A percentile compares a stretch with the other conserved stretches of the same genome.
phyloP scores from a whole-genome alignment of 1,139 yeast genomes.

The Spencermartinsiella ligniputridi region DNA sequence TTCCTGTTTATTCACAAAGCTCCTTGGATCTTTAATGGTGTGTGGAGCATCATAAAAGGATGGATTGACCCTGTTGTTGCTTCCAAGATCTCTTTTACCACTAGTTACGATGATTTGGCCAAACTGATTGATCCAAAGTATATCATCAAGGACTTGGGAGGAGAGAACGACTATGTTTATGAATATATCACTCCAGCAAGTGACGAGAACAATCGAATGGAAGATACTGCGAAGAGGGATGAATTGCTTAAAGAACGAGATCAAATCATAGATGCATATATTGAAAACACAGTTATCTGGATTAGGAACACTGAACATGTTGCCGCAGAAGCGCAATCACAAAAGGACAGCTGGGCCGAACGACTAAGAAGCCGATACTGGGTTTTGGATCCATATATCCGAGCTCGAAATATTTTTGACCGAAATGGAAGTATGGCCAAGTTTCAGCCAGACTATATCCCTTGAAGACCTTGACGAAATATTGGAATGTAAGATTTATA shows the following conservation, averaged over 20 bases:
- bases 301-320: slow-evolving; percentile 45
- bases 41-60: slow-evolving; percentile 77
- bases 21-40: slow-evolving; percentile 84
- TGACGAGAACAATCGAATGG: slow-evolving; percentile 42
- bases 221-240: slow-evolving; percentile 43
- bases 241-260: slow-evolving; percentile 44
- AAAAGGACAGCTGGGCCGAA: slow-evolving; percentile 48
- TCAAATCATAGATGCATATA: slow-evolving; percentile 44
- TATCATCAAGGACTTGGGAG: slow-evolving; percentile 65
- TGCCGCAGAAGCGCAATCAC: slow-evolving; percentile 40
- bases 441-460: slow-evolving; percentile 23
- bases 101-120: slow-evolving; percentile 53
- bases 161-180: slow-evolving; percentile 52
- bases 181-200: slow-evolving; percentile 53
- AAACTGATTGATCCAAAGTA: slow-evolving; percentile 49
- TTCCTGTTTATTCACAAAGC: slow-evolving; percentile 75
- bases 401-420: slow-evolving; percentile 67
- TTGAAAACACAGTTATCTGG: slow-evolving; percentile 64
- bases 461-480: not conserved
- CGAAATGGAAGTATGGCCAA: slow-evolving; percentile 44
- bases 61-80: slow-evolving; percentile 93
- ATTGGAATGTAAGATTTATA: not conserved
- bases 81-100: slow-evolving; percentile 71
- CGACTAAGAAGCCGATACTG: slow-evolving; percentile 54
- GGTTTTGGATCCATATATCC: slow-evolving; percentile 63